Evolutionary conservation across 768 basidiomycete genomes (phyloP), one percentile per base, ranked within the genome.

Genomic region (Omphalotus guepiniiformis): DNA sequence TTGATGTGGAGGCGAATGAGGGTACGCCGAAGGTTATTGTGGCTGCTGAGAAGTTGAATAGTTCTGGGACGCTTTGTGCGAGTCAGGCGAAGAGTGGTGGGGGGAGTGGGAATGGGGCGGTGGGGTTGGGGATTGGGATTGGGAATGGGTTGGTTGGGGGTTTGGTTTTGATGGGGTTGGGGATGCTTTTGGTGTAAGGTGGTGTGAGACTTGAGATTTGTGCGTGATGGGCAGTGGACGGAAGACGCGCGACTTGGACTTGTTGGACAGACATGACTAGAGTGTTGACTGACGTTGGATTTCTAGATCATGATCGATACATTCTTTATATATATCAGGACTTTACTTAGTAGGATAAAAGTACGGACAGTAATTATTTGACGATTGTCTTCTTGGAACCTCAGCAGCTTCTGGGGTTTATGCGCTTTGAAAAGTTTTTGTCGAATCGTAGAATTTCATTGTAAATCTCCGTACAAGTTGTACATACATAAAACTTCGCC

Each of bases 21-120:
- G 80, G 80, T 22, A 67, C 70, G 64, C 80, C 80, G 13, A 69
- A 67, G 65, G 56, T 63, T 51, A 38, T 65, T 29, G 41, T 65
- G 9, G 58, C 61, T 1, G 56, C 52, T 8, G 48, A 47, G 16
- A 49, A 49, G 48, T 52, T 63, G 51, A 51, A 45, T 16, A 52
- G 47, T 42, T 43, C 38, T 16, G 59, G 58, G 2, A 51, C 50
- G 23, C 44, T 42, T 42, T 55, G 57, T 49, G 44, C 49, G 12
- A 51, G 41, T 48, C 35, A 51, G 7, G 54, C 56, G 32, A 38
- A 12, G 29, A 35, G 21, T 30, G 35, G 48, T 26, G n/a, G 30
- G 9, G 42, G 35, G 18, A 19, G 27, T 13, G 39, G 47, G 19
- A 30, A 47, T 12, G 50, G 38, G 36, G 42, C 41, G 34, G 12